Evolutionary conservation across 768 basidiomycete genomes (phyloP).

Genomic region (Cystofilobasidium bisporidii): DNA sequence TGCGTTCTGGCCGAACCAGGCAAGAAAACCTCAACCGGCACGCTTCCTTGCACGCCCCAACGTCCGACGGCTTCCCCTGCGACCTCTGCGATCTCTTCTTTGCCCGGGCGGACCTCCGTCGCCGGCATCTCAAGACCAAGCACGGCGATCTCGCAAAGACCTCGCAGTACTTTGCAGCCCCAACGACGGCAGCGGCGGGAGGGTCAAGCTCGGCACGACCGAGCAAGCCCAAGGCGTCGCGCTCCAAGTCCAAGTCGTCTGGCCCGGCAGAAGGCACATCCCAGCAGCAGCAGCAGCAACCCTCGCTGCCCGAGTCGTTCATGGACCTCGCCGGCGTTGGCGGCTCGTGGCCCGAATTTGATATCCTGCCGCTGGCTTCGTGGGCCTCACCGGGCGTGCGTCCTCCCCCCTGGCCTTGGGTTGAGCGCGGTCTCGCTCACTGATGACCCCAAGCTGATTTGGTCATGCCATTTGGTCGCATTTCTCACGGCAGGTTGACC

Average conservation of each 20-base stretch:
- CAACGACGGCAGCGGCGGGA: not conserved
- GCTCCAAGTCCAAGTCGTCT: not conserved
- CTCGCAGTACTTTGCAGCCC: not conserved
- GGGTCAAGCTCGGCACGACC: not conserved
- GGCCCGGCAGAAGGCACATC: not conserved
- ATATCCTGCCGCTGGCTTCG: too few relatives aligned
- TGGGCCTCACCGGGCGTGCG: too few relatives aligned
- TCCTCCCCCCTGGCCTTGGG: too few relatives aligned
- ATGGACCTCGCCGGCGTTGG: too few relatives aligned
- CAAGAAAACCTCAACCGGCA: constrained; percentile 35
- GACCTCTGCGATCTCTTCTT: constrained; percentile 28
- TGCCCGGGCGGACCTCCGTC: constrained; percentile 29
- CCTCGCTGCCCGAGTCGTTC: too few relatives aligned
- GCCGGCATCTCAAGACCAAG: constrained; percentile 30
- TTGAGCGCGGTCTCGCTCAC: too few relatives aligned
- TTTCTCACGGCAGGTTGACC: too few relatives aligned
- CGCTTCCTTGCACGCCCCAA: constrained; percentile 20
- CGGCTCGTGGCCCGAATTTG: too few relatives aligned
- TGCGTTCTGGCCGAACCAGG: not conserved
- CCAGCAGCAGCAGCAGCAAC: not conserved
- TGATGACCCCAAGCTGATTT: too few relatives aligned
- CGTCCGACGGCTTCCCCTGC: constrained; percentile 22
- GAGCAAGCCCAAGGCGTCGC: not conserved
- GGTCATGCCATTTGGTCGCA: too few relatives aligned
- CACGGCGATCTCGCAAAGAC: constrained; percentile 26